Base-by-base conservation (phyloP, 2,329 filamentous ascomycete species). In the Drechslerella coelobrocha region DNA sequence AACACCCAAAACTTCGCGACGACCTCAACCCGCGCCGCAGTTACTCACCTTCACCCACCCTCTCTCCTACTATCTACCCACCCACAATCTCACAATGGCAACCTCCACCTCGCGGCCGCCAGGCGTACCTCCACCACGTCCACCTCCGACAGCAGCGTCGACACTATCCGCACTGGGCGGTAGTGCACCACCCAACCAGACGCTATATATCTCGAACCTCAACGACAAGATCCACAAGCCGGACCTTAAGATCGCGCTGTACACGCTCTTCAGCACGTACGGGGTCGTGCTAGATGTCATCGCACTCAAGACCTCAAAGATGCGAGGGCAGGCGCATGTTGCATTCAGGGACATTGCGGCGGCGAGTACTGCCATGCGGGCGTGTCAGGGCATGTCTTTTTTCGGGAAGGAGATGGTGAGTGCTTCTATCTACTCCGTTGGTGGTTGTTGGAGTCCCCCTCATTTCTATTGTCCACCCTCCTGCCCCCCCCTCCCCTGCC, bases 321-420 rank as follows among this genome's bases (percentile, higher is more conserved):
- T 97, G 92, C 89, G 94, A 53, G 94, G 94, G 2, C 94, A 99
- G 80, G 94, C 94, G 72, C 94, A 97, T 77, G 83, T 99, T 71
- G 89, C 94, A 12, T 97, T 92, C 78, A 86, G 90, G 66, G 93
- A 99, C 78, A 83, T 93, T 31, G 89, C 96, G 74, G 87, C 91
- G n/a, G 91, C 92, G 55, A 96, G 92, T 23, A 91, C 96, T 78
- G 94, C 94, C 1, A 91, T 99, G 91, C 84, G 93, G 74, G 87
- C 90, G 9, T 82, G 97, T 51, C 89, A 97, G 75, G 91, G 90
- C 1, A 90, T 91, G 76, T 86, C 89, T 1, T 92, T 99, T 74
- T 88, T 95, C 73, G 94, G 92, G 14, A 87, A 86, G 73, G 85
- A 91, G 74, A 87, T 99, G 83, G 93, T 97, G 79, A 73, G 89